Base-by-base conservation (phyloP, 2,329 filamentous ascomycete species). In the Alternaria dauci region DNA sequence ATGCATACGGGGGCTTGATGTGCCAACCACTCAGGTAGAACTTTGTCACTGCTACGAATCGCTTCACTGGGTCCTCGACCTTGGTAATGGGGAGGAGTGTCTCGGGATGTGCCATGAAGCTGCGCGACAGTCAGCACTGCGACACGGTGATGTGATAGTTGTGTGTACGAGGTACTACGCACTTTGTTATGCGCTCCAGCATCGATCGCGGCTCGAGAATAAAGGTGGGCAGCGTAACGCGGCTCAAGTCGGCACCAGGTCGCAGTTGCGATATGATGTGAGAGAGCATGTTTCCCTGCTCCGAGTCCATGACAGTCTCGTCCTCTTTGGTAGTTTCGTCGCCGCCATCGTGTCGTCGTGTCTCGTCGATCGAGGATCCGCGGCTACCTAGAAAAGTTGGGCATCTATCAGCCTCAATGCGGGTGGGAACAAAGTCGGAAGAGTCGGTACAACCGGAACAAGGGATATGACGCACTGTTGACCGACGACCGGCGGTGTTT, bases 21-120 rank as follows among this genome's bases (percentile, higher is more conserved):
- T 99, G 95, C 95, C 95, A 99, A 73, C 95, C 95, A 79, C 93
- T 97, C 44, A 99, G 84, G 80, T 99, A 99, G 80, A 99, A 99
- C 81, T 96, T 97, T 76, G 97, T 92, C 51, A 99, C 95, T 14
- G 93, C 92, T 30, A 98, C 89, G 76, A 99, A 99, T 77, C 95
- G 88, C 74, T 94, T 84, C 58, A 93, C 83, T 1, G 95, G 94
- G 74, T 99, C 94, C 52, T 98, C 91, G 70, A 97, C 91, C 47
- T 88, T 83, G 44, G 94, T 87, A 79, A 98, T 95, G 34, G 91
- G 90, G 5, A 99, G 88, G 32, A 99, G 89, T 74, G 93, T 96
- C 81, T 99, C 95, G 41, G 95, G 95, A 77, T 99, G 95, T 72
- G 94, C 96, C 95, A 99, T 99, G 85, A 99, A 99, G 84, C 94